Conservation (phyloP, 78 protist genomes). For the Dictyostelium capitatum region DNA sequence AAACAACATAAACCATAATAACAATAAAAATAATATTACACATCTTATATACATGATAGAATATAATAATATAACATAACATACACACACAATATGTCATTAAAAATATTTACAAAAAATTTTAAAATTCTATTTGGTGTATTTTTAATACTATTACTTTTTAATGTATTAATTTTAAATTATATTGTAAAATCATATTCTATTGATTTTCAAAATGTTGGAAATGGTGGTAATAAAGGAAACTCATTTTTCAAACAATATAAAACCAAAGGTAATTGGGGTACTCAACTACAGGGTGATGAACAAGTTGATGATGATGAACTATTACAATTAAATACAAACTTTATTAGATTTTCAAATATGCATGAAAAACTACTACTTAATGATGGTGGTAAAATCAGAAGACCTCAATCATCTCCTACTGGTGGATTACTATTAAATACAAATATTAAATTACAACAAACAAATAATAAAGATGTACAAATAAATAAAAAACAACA, state of each 20-base stretch:
- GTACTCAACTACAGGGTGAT: background rate
- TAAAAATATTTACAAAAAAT: constrained; percentile 3
- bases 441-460: background rate
- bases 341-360: constrained; percentile 17
- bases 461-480: background rate
- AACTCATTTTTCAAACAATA: background rate
- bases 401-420: background rate
- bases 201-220: background rate
- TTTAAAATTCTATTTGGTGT: constrained; percentile 4
- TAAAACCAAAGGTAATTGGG: background rate
- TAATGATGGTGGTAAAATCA: background rate
- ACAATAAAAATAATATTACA: too few relatives aligned
- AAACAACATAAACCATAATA: too few relatives aligned
- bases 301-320: background rate
- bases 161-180: background rate
- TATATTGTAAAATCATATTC: constrained; percentile 10
- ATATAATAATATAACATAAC: too few relatives aligned
- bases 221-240: background rate
- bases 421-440: too few relatives aligned
- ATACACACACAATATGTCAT: background rate
- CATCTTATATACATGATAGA: too few relatives aligned
- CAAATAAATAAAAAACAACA: background rate
- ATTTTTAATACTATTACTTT: background rate
- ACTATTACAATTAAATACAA: background rate
- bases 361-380: constrained; percentile 3